Conservation (phyloP, 768 basidiomycete species). For the Xerocomellus amylosporus region DNA sequence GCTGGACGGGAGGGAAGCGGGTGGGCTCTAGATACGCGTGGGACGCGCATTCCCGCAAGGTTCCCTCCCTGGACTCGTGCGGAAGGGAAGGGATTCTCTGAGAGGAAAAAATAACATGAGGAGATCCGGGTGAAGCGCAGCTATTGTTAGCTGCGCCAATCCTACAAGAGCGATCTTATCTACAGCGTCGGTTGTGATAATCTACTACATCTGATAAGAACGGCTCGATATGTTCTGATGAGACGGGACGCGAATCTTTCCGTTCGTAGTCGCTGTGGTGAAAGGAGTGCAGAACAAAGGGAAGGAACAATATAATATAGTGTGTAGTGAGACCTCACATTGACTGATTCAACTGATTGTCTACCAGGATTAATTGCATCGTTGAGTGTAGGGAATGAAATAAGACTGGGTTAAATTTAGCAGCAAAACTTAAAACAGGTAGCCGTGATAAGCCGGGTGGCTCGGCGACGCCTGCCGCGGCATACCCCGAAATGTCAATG, state of each 20-base stretch:
- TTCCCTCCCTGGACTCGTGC: conserved; percentile 5
- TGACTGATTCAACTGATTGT: background rate
- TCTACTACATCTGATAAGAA: conserved; percentile 2
- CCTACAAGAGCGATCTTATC: conserved; percentile 21
- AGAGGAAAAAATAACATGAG: conserved; percentile 13
- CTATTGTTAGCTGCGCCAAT: conserved; percentile 17
- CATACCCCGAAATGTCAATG: background rate
- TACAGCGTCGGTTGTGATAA: conserved; percentile 6
- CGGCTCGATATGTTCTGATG: background rate
- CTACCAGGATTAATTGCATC: background rate
- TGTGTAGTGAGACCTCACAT: background rate
- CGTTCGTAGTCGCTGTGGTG: background rate
- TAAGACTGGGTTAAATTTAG: background rate
- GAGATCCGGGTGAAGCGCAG: background rate
- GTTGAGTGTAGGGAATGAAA: background rate
- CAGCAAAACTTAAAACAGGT: background rate
- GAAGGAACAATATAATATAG: background rate
- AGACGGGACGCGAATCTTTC: background rate
- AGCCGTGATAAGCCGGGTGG: conserved; percentile 5
- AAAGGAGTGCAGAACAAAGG: background rate
- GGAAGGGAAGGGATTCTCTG: conserved; percentile 17
- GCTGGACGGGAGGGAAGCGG: background rate
- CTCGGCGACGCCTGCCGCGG: background rate
- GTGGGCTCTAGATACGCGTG: background rate
- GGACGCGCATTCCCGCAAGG: conserved; percentile 10